phyloP scores from a whole-genome alignment of 371 early-diverging fungal genomes.

The Apophysomyces variabilis region DNA sequence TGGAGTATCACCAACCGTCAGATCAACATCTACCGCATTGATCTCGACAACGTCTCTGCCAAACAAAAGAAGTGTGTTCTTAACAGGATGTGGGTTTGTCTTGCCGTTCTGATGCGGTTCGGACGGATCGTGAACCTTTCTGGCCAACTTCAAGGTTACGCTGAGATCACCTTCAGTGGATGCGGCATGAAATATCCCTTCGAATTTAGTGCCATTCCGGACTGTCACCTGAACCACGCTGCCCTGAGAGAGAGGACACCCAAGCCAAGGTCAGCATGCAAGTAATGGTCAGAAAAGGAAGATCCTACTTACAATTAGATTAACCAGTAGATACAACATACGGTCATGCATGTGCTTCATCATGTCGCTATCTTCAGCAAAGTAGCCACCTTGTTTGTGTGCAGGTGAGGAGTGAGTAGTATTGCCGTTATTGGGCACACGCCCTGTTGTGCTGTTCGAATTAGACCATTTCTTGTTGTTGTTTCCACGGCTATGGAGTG shows the following conservation, averaged over 20 bases:
- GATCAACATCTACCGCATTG: constrained; percentile 59
- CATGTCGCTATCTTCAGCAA: constrained; percentile 30
- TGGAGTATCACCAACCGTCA: constrained; percentile 46
- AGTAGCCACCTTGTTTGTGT: constrained; percentile 8
- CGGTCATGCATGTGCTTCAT: constrained; percentile 70
- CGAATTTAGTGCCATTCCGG: constrained; percentile 68
- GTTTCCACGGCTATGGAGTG: constrained; percentile 31
- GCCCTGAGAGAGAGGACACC: constrained; percentile 60
- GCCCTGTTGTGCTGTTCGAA: constrained; percentile 9
- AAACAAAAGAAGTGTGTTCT: constrained; percentile 63
- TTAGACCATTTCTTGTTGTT: constrained; percentile 42
- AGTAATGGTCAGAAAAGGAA: no score
- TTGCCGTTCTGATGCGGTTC: constrained; percentile 39
- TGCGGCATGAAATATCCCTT: constrained; percentile 81
- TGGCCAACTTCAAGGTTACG: constrained; percentile 74
- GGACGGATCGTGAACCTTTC: constrained; percentile 42
- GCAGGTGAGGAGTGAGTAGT: constrained; percentile 7
- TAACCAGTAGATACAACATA: constrained; percentile 73
- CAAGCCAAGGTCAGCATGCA: no score
- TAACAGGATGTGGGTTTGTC: constrained; percentile 51
- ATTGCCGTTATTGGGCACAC: constrained; percentile 20
- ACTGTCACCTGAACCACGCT: constrained; percentile 70
- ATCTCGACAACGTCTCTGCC: constrained; percentile 76
- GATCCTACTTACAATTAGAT: constrained; percentile 66
- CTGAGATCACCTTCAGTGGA: constrained; percentile 78